Percentiles rank a stretch among this genome's conserved stretches.
These are phyloP conservation scores for Spathaspora hagerdaliae DNA, from an alignment of 805 yeast genomes.

Conservation along the genomic window DNA sequence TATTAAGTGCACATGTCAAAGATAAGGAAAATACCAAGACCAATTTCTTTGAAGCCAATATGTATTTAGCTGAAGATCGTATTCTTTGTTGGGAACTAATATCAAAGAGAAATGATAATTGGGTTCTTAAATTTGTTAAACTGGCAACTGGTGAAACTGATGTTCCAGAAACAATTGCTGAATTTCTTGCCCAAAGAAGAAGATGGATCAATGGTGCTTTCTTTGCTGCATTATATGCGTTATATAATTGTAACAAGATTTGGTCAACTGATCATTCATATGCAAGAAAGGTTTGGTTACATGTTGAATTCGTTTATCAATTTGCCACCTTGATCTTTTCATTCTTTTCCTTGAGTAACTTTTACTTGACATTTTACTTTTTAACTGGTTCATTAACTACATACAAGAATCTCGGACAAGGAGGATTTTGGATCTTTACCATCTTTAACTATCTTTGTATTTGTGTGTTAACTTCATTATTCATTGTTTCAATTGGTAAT, in stretches of 20 bases:
- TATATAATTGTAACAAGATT: slow-evolving; percentile 69
- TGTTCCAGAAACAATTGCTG: slow-evolving; percentile 85
- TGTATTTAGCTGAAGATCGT: slow-evolving; percentile 97
- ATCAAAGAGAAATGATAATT: slow-evolving; percentile 75
- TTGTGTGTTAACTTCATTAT: slow-evolving; percentile 79
- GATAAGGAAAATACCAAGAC: slow-evolving; percentile 41
- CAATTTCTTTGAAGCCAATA: slow-evolving; percentile 90
- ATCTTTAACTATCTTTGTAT: slow-evolving; percentile 82
- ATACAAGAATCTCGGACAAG: slow-evolving; percentile 49
- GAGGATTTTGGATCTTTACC: slow-evolving; percentile 83
- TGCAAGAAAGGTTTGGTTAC: slow-evolving; percentile 64
- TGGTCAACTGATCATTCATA: slow-evolving; percentile 77
- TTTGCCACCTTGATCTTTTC: slow-evolving; percentile 76
- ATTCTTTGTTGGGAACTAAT: slow-evolving; percentile 95
- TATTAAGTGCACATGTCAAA: slow-evolving; percentile 24
- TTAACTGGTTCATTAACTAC: slow-evolving; percentile 76
- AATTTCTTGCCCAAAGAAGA: slow-evolving; percentile 85
- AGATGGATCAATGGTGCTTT: slow-evolving; percentile 97
- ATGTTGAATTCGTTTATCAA: slow-evolving; percentile 80
- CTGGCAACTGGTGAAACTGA: slow-evolving; percentile 96
- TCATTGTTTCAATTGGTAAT: slow-evolving; percentile 93
- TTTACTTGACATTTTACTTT: slow-evolving; percentile 87
- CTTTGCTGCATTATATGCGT: slow-evolving; percentile 88
- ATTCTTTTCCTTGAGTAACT: slow-evolving; percentile 89
- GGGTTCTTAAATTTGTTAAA: slow-evolving; percentile 89